Evolutionary conservation across 331 rosid species (phyloP), one percentile per base, ranked within the genome.

Genomic region (Quercus lobata): DNA sequence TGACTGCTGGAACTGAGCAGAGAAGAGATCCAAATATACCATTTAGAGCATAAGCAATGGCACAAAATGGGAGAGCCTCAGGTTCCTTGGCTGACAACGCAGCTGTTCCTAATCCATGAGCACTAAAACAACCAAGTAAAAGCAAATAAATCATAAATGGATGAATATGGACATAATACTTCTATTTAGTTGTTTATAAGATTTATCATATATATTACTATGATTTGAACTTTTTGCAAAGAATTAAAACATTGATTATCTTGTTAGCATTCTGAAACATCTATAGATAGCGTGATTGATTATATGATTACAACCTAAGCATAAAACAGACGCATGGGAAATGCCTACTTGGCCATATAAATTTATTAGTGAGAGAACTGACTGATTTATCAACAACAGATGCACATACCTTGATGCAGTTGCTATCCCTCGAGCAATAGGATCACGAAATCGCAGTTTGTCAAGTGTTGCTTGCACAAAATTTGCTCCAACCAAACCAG

Each of bases 71-170:
- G 61, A 95, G 97, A 80, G 99, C 97, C 85, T 93, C 99, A 4
- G 97, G 99, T 88, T 95, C 98, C 86, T 95, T 95, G 57, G 94
- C 97, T 63, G 97, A 91, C 81, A 95, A 88, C 49, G 98, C 98
- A n/a, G 97, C 97, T 71, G 98, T 95, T 78, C 99, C 98, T 68
- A 95, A 85, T 72, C 99, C 99, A 71, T 93, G 98, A 68, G 99
- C 97, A 82, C 97, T 93, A 81, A 2, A 78, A 56, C 75, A 83
- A 52, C 18, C 60, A 7, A 80, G 81, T 32, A 78, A 58, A 17
- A 65, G 24, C 30, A 81, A 65, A 56, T 22, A 70, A 76, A 76
- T 65, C 65, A 52, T 57, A 30, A 72, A 44, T 44, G 52, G 17
- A 41, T 30, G 37, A 75, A 72, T 61, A 80, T 30, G 24, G 25